These are phyloP conservation scores for Sordariomycetes sp. DNA, from an alignment of 2,329 filamentous ascomycete species.

Conservation along the genomic window DNA sequence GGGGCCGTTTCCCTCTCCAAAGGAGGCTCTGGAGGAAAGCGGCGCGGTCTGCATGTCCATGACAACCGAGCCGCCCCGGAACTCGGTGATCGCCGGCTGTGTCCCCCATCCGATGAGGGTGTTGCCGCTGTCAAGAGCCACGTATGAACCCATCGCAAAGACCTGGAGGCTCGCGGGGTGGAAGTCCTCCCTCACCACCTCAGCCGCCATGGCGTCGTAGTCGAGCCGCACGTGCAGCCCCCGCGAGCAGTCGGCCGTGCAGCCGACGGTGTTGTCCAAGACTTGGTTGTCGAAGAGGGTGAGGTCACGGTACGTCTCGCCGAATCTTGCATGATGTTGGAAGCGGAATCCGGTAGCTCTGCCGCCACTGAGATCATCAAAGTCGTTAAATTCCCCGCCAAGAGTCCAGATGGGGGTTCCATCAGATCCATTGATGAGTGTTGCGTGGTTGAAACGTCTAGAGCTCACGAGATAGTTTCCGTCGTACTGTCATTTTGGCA, in stretches of 20 bases:
- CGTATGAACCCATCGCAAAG: conserved; percentile 16
- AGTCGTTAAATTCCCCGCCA: conserved; percentile 22
- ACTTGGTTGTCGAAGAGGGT: conserved; percentile 27
- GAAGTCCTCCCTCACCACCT: conserved; percentile 17
- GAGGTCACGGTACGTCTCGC: conserved; percentile 16
- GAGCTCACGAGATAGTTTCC: conserved; percentile 26
- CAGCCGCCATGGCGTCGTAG: conserved; percentile 15
- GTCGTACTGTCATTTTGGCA: conserved; percentile 1
- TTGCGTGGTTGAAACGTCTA: conserved; percentile 18
- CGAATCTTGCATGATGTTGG: conserved; percentile 25
- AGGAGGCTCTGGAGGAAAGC: conserved; percentile 9
- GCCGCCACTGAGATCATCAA: conserved; percentile 21
- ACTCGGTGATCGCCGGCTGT: conserved; percentile 17
- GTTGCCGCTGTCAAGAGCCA: conserved; percentile 16
- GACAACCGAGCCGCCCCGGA: conserved; percentile 13
- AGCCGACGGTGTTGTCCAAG: conserved; percentile 16
- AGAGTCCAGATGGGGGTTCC: conserved; percentile 23
- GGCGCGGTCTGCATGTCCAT: conserved; percentile 15
- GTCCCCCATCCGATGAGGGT: conserved; percentile 16
- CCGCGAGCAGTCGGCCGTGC: conserved; percentile 17
- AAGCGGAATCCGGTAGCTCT: conserved; percentile 12
- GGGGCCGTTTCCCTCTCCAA: background rate
- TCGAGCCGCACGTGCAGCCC: conserved; percentile 19
- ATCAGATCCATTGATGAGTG: conserved; percentile 16
- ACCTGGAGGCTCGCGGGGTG: conserved; percentile 15